Evolutionary conservation across 2,329 filamentous ascomycete genomes (phyloP).

Genomic region (Neurospora crassa): DNA sequence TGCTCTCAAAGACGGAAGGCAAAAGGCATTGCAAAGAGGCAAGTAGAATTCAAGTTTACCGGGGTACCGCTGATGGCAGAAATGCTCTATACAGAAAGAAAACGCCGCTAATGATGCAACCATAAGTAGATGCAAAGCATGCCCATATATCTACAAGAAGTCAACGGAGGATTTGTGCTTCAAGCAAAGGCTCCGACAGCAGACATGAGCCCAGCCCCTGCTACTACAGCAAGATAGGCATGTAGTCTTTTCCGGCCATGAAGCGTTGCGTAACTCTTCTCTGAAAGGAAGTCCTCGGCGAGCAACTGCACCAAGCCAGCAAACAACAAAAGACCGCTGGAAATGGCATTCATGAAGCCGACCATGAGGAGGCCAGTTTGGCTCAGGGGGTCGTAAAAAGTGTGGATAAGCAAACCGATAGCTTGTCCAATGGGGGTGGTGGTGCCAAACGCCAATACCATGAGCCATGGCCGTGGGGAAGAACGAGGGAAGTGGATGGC

Average conservation of each 20-base stretch:
- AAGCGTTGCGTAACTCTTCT: constrained; percentile 62
- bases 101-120: neutral
- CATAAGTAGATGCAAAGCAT: neutral
- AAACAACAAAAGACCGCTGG: constrained; percentile 69
- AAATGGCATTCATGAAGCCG: constrained; percentile 81
- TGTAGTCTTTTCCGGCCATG: constrained; percentile 50
- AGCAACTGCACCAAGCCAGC: constrained; percentile 77
- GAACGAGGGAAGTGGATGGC: constrained; percentile 67
- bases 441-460: constrained; percentile 67
- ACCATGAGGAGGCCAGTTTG: constrained; percentile 71
- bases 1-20: neutral
- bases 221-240: constrained; percentile 54
- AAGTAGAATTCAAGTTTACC: neutral
- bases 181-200: constrained; percentile 64
- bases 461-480: constrained; percentile 71
- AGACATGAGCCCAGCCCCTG: constrained; percentile 60
- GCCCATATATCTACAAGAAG: neutral
- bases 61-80: neutral
- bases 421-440: constrained; percentile 79
- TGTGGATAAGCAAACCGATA: constrained; percentile 68
- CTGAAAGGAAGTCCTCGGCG: constrained; percentile 72
- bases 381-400: constrained; percentile 69
- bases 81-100: neutral
- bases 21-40: neutral
- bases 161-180: constrained; percentile 1